phyloP scores from a whole-genome alignment of 2,329 filamentous ascomycete genomes.

The Fusarium mexicanum region DNA sequence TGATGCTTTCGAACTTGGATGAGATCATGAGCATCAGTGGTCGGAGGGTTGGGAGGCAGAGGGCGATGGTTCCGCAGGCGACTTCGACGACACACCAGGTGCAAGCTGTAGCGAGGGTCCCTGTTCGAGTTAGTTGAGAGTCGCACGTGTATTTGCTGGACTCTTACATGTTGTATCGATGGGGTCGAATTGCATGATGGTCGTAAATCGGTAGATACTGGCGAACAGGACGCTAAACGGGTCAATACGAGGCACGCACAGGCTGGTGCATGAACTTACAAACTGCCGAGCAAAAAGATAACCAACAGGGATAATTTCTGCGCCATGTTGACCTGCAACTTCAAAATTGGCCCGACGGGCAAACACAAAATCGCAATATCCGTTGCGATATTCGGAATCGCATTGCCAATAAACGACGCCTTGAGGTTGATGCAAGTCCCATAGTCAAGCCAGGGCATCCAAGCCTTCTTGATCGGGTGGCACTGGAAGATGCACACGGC shows the following conservation, averaged over 20 bases:
- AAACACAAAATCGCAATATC: constrained; percentile 25
- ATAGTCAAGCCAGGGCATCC: constrained; percentile 5
- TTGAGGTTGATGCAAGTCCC: constrained; percentile 28
- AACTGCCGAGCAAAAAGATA: constrained; percentile 28
- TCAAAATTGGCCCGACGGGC: constrained; percentile 13
- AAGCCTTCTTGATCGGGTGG: constrained; percentile 14
- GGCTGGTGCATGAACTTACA: background rate
- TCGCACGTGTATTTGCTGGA: too few species aligned
- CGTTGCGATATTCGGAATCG: constrained; percentile 21
- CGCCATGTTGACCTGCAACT: constrained; percentile 22
- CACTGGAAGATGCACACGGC: constrained; percentile 31
- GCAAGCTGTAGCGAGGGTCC: constrained; percentile 29
- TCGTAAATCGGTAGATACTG: constrained; percentile 31
- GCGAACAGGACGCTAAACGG: constrained; percentile 15
- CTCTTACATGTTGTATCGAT: constrained; percentile 19
- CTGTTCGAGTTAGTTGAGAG: background rate
- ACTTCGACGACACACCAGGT: constrained; percentile 33
- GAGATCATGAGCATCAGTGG: constrained; percentile 26
- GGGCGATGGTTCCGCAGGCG: constrained; percentile 26
- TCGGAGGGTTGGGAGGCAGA: constrained; percentile 21
- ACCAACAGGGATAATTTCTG: constrained; percentile 22
- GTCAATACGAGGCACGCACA: rapidly evolving
- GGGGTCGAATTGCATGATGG: constrained; percentile 21
- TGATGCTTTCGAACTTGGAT: constrained; percentile 12
- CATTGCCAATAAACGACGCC: constrained; percentile 27